A percentile compares a stretch with the other conserved stretches of the same genome.
phyloP scores from a whole-genome alignment of 2,329 filamentous ascomycete species.

The Penicillium sp. region DNA sequence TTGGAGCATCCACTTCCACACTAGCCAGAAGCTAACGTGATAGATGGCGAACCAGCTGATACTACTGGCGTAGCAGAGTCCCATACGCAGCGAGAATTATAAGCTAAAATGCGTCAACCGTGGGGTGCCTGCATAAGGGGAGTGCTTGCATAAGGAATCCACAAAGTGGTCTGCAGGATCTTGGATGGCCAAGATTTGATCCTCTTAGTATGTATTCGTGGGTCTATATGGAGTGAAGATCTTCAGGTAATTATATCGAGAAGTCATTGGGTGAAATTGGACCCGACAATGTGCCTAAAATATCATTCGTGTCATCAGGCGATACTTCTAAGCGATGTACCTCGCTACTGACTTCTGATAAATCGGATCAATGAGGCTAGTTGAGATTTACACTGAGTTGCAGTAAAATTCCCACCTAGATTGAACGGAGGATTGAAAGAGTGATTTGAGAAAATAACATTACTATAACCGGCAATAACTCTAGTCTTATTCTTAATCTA shows the following conservation, averaged over 20 bases:
- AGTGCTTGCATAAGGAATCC: slow-evolving; percentile 46
- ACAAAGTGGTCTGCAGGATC: slow-evolving; percentile 31
- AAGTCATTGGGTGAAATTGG: not conserved
- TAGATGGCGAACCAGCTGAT: slow-evolving; percentile 41
- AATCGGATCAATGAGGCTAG: no score
- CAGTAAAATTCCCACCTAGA: no score
- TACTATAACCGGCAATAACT: no score
- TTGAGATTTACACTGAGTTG: no score
- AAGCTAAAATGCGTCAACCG: slow-evolving; percentile 18
- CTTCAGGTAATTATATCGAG: no score
- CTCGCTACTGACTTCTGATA: not conserved
- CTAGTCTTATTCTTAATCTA: no score
- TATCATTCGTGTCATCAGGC: not conserved
- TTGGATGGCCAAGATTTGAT: slow-evolving; percentile 44
- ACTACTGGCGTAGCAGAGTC: not conserved
- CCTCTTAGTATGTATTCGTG: slow-evolving; percentile 12
- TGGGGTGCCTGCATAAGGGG: slow-evolving; percentile 49
- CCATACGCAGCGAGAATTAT: not conserved
- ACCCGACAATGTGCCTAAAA: not conserved
- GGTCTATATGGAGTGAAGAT: no score
- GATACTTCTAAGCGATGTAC: not conserved
- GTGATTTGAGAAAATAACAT: no score
- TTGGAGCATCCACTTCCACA: not conserved
- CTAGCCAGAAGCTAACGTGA: slow-evolving; percentile 47
- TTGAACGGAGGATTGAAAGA: no score